Base-by-base conservation (phyloP, 2,329 filamentous ascomycete species). In the Trichoderma semiorbis region DNA sequence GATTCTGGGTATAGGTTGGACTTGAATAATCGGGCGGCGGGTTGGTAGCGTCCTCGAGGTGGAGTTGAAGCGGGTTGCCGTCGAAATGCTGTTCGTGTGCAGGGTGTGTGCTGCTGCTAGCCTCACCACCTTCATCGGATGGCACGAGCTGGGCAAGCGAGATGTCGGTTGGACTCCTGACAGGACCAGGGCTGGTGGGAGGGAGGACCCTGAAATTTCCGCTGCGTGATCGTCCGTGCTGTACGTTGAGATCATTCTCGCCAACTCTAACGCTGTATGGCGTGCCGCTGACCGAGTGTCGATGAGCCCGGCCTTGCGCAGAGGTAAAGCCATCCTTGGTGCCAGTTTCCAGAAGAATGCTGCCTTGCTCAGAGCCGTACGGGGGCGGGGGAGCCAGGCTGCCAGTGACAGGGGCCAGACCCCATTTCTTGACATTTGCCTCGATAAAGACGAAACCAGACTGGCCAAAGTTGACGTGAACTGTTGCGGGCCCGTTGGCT, bases 351-450 rank as follows among this genome's bases (percentile, higher is more conserved):
- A 99, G 88, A 32, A 99, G 85, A 76, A 99, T 98, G 79, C 95
- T 98, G 77, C 96, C 96, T 82, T 97, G 94, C 83, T 98, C 96
- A 74, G 94, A 97, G 62, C 96, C 96, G 79, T 99, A 99, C 1
- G 96, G 96, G 65, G 96, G 96, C 57, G 96, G 96, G 18, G 96
- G 96, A 32, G 96, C 96, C 72, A 99, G 86, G 78, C 94, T 97
- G 72, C 96, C 96, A 1, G 94, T 98, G 88, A 97, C 97, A 6
- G 96, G 96, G 62, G 96, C 96, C 70, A 99, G 85, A 2, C 96
- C 96, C 96, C 96, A 99, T 86, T 98, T 99, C 89, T 99, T 99
- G 73, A 99, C 96, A 78, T 99, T 99, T 74, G 95, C 96, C 83
- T 99, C 96, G 77, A 99, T 98, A 79, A 98, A 99, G 63, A 99